Evolutionary conservation across 2,329 filamentous ascomycete genomes (phyloP), one percentile per base, ranked within the genome.

Genomic region (Aspergillus hiratsukae): DNA sequence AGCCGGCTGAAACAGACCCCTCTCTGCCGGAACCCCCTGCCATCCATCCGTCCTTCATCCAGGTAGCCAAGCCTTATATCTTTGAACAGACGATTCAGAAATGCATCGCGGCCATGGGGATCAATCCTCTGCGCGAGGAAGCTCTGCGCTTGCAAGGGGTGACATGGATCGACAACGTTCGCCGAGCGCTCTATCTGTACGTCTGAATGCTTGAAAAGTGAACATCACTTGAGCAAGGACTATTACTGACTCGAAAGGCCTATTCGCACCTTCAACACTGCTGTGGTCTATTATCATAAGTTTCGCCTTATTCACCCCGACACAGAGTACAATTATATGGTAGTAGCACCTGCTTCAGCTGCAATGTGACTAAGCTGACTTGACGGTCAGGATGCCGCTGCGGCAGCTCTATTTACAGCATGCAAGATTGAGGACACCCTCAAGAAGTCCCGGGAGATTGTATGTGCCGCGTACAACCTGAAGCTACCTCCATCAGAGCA

Each of bases 351-450:
- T 51, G 19, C 25, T 53, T 21, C 51, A 6, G 51, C n/a, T 43
- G 23, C 19, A 7, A 35, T 27, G 49, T 17, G 48, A 27, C 40
- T 11, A 8, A 4, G 51, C 55, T 64, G 35, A 59, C 25, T 29
- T 27, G 31, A 37, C n/a, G 29, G 35, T 61, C 75, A 90, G 72
- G 93, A 97, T 70, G 92, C 91, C 1, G 91, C 93, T 0, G 84
- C 94, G 6, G 91, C 94, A 1, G 88, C 91, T 25, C 79, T 99
- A 8, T 93, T 97, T 68, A 89, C 92, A 2, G 92, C 92, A 2
- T 97, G 93, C 80, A 99, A 99, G 77, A 91, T 95, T 48, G 94
- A 99, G 74, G 94, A 99, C 73, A 99, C 94, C 0, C 83, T 97
- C 63, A 99, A 99, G 77, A 97, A 97, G 78, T 96, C 91, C 3